These are phyloP conservation scores for Boletus calvinii DNA, from an alignment of 1,284 basidiomycete genomes.

Conservation along the genomic window DNA sequence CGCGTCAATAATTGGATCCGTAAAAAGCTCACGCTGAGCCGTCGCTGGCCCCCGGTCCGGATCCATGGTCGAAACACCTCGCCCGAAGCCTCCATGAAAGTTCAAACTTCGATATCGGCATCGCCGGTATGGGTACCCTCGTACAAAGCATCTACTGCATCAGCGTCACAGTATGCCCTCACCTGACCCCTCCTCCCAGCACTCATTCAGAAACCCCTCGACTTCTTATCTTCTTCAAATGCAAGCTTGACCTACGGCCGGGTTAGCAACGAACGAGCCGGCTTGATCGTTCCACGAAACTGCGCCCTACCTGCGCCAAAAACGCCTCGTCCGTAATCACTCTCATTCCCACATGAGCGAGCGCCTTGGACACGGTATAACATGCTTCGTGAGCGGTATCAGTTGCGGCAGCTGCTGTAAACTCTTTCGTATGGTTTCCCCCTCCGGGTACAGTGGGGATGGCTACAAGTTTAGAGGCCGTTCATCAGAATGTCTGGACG, in stretches of 20 bases:
- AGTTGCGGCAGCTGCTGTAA: conserved; percentile 54
- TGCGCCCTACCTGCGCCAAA: conserved; percentile 17
- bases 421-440: conserved; percentile 63
- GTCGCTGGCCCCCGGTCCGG: no score
- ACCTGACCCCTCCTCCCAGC: background rate
- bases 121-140: background rate
- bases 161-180: background rate
- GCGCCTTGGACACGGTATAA: conserved; percentile 55
- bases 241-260: conserved; percentile 25
- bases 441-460: conserved; percentile 58
- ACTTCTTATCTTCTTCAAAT: conserved; percentile 29
- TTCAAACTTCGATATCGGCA: background rate
- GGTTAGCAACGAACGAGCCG: conserved; percentile 5
- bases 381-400: conserved; percentile 56
- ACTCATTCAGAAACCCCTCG: conserved; percentile 7
- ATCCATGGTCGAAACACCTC: background rate
- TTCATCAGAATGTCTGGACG: background rate
- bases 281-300: background rate
- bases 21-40: background rate
- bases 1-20: background rate
- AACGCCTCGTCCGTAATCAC: conserved; percentile 52
- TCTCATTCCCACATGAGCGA: conserved; percentile 57
- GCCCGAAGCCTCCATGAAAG: background rate
- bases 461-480: conserved; percentile 31
- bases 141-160: background rate